Evolutionary conservation across 2,329 filamentous ascomycete species (phyloP), one percentile per base, ranked within the genome.

Genomic region (Aspergillus nomiae): DNA sequence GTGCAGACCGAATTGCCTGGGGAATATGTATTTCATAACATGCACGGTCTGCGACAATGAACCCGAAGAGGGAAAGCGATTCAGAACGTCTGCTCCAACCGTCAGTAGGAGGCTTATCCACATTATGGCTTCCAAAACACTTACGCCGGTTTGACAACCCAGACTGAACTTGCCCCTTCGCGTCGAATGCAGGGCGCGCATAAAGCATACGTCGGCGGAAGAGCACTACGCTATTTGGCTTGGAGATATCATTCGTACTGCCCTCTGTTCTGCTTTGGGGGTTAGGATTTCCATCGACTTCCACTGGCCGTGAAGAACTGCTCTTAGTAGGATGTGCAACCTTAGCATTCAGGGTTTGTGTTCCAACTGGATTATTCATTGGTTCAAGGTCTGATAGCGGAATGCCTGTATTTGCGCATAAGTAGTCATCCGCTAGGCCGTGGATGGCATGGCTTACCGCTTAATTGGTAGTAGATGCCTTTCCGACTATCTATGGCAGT

Each of bases 21-120:
- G 95, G 70, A 99, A 99, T 1, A 99, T 89, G 76, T 98, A 94
- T 82, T 94, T 95, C 86, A 97, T 87, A 24, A 96, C 78, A 69
- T 90, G 91, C 12, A 88, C 73, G 0, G 88, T 91, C 65, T 90
- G 85, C 14, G 77, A 72, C 1, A 81, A 71, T 65, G 46, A 76
- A 63, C 70, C 84, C 71, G 41, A 62, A 4, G 69, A 68, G 11
- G 84, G 78, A 67, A 85, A 90, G 26, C 92, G 87, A 73, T 95
- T 96, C 28, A 98, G 77, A 2, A 94, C 88, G 80, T 97, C 92
- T 96, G 73, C 12, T 45, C 2, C 45, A 28, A 12, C 21, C 3
- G 53, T 58, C 38, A 62, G 19, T 38, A 38, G n/a, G 30, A 24
- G 6, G 9, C 5, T 12, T 36, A 56, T 28, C 63, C 14, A 61